Conservation (phyloP, 768 basidiomycete genomes). For the Coprinopsis strossmayeri region DNA sequence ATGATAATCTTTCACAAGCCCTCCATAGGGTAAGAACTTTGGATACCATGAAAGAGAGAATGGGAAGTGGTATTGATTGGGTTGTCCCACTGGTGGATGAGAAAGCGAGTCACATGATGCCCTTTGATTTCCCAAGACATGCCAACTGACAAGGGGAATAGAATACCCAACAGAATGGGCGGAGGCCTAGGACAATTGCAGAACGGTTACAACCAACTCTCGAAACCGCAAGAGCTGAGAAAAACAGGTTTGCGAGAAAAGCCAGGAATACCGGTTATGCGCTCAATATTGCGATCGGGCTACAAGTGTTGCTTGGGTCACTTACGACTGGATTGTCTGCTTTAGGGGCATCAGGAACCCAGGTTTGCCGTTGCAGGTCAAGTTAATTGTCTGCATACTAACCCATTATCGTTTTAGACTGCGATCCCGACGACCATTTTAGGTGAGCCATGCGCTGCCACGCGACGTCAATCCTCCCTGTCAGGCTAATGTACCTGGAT, state of each 20-base stretch:
- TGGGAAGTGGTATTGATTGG: constrained; percentile 1
- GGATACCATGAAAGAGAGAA: neutral
- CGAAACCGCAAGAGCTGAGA: constrained; percentile 36
- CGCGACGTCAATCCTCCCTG: neutral
- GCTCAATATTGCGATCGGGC: constrained; percentile 45
- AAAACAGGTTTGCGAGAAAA: constrained; percentile 38
- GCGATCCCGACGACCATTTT: constrained; percentile 30
- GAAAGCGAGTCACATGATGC: neutral
- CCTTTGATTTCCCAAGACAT: neutral
- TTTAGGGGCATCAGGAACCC: constrained; percentile 28
- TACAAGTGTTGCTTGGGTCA: constrained; percentile 61
- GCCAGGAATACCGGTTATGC: constrained; percentile 33
- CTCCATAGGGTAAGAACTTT: neutral
- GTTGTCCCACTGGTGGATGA: constrained; percentile 1
- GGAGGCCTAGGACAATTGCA: constrained; percentile 29
- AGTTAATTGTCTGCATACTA: no score
- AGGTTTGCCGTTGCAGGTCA: no score
- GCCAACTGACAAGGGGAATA: neutral
- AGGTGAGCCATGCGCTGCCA: constrained; percentile 20
- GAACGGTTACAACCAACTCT: constrained; percentile 54
- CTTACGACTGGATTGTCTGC: constrained; percentile 63
- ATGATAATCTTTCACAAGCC: neutral
- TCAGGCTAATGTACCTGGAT: no score
- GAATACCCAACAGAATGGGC: neutral
- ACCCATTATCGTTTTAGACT: no score